These are phyloP conservation scores for Lactarius hatsudake DNA, from an alignment of 768 basidiomycete genomes.

Conservation along the genomic window DNA sequence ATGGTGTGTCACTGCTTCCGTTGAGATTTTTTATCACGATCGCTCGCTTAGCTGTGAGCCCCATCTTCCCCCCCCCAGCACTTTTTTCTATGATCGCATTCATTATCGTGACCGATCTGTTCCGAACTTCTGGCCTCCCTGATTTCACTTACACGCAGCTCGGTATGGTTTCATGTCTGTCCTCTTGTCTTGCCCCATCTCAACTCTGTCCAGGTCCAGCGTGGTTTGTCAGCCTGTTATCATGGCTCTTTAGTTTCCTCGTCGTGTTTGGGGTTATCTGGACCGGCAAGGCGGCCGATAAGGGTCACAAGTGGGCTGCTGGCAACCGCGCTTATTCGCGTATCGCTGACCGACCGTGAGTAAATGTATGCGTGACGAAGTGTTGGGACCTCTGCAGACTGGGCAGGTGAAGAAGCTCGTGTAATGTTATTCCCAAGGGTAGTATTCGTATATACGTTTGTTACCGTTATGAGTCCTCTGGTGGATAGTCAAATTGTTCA, in stretches of 20 bases:
- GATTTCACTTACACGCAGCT: constrained; percentile 57
- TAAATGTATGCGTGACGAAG: background rate
- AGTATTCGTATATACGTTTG: constrained; percentile 13
- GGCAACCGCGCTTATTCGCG: constrained; percentile 64
- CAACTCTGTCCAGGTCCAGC: constrained; percentile 47
- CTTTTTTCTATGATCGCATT: constrained; percentile 60
- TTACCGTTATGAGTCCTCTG: constrained; percentile 40
- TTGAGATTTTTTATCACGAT: background rate
- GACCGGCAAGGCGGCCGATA: constrained; percentile 61
- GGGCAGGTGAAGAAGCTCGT: background rate
- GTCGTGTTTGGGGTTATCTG: constrained; percentile 52
- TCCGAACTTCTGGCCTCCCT: constrained; percentile 44
- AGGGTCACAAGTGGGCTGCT: constrained; percentile 70
- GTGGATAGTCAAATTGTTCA: constrained; percentile 79
- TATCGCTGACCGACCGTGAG: constrained; percentile 28
- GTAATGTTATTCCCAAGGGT: constrained; percentile 3
- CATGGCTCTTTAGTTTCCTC: constrained; percentile 59
- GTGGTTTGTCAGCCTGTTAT: constrained; percentile 55
- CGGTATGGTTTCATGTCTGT: constrained; percentile 41
- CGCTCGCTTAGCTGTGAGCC: background rate
- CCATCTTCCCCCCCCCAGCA: constrained; percentile 38
- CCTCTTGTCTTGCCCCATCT: constrained; percentile 5
- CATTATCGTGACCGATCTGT: constrained; percentile 59
- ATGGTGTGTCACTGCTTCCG: constrained; percentile 42
- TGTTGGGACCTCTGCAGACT: background rate